phyloP scores from a whole-genome alignment of 2,329 filamentous ascomycete genomes.

The Talaromyces sp. region DNA sequence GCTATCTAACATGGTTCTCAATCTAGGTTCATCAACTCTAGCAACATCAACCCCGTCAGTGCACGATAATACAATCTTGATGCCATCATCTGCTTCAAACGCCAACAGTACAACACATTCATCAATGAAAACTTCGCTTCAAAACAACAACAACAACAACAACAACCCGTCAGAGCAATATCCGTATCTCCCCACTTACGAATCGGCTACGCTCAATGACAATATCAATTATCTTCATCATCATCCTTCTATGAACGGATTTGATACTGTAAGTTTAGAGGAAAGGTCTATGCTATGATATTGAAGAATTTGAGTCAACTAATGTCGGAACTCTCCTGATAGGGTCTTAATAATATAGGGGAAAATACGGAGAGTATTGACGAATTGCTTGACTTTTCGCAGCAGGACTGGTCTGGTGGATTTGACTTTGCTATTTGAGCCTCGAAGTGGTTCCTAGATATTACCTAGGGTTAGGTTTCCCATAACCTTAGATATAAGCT shows the following conservation, averaged over 20 bases:
- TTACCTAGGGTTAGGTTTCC: not conserved
- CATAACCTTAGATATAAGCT: too few relatives aligned
- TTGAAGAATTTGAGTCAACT: not conserved
- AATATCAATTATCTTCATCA: not conserved
- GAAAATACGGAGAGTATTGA: not conserved
- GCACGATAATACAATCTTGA: not conserved
- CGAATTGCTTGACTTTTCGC: not conserved
- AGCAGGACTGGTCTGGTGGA: not conserved
- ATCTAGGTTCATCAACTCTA: not conserved
- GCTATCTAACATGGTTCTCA: not conserved
- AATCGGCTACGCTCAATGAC: not conserved
- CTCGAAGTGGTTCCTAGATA: not conserved
- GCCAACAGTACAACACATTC: not conserved
- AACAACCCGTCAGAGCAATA: not conserved
- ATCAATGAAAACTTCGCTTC: not conserved
- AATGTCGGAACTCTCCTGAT: not conserved
- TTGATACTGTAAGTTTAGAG: not conserved
- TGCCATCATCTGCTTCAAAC: not conserved
- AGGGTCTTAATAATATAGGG: not conserved
- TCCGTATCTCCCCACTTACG: not conserved
- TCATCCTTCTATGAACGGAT: not conserved
- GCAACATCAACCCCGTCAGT: not conserved
- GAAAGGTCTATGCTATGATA: not conserved
- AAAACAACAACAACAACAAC: not conserved
- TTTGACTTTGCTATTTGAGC: not conserved